Conservation (phyloP, 176 grass and related monocot genomes). For the Coix lacrymajobi region DNA sequence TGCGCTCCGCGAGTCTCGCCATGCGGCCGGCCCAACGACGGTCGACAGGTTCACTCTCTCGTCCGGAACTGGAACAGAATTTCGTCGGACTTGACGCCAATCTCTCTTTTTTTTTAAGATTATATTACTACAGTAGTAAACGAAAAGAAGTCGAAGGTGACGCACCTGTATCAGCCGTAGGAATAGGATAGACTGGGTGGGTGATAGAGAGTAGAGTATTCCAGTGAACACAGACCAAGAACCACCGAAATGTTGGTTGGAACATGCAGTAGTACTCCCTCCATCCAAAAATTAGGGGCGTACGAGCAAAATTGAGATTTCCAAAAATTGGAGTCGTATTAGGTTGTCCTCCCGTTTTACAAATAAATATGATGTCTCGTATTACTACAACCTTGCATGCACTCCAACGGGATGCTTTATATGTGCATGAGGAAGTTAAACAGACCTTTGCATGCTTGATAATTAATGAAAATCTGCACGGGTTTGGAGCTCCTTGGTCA, state of each 20-base stretch:
- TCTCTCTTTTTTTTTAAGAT: background rate
- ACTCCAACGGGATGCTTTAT: too few species aligned
- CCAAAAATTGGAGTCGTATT: too few species aligned
- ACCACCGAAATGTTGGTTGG: constrained; percentile 12
- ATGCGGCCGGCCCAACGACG: background rate
- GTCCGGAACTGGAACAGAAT: background rate
- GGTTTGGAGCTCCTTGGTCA: too few species aligned
- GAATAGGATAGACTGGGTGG: background rate
- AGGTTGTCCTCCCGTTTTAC: too few species aligned
- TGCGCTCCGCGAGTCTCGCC: constrained; percentile 2
- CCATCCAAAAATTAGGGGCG: too few species aligned
- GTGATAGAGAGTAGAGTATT: background rate
- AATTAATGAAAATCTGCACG: too few species aligned
- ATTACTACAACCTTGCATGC: too few species aligned
- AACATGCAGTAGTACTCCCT: background rate
- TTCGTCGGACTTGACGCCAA: background rate
- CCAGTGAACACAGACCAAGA: background rate
- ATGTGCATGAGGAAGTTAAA: too few species aligned
- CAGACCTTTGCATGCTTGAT: too few species aligned
- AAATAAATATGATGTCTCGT: too few species aligned
- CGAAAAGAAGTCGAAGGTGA: background rate
- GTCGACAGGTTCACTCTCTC: background rate
- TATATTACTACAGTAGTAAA: too few species aligned
- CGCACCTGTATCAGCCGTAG: background rate
- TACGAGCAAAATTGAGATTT: too few species aligned